These are phyloP conservation scores for Gnetum montanum DNA, from an alignment of 75 land plant genomes.

Conservation along the genomic window DNA sequence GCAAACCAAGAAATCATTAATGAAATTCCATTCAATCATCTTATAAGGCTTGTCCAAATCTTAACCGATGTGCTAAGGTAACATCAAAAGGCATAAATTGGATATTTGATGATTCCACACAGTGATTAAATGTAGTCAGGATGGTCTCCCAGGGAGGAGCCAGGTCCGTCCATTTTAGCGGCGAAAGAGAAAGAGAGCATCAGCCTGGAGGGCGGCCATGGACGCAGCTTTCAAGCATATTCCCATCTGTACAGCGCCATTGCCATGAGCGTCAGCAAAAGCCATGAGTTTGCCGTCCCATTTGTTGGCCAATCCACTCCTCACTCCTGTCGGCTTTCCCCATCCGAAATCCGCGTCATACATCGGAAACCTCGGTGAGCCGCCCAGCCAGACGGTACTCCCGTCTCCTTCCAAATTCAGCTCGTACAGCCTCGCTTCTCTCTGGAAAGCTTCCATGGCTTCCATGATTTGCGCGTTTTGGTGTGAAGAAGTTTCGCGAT, in stretches of 20 bases:
- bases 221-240: conserved; percentile 35
- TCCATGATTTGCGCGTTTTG: not conserved
- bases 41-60: too few species aligned
- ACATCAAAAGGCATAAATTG: too few species aligned
- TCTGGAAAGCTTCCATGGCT: not conserved
- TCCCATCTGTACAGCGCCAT: conserved; percentile 49
- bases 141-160: too few species aligned
- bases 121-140: too few species aligned
- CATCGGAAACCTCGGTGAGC: conserved; percentile 52
- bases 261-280: conserved; percentile 27
- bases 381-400: conserved; percentile 17
- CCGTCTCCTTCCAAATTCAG: not conserved
- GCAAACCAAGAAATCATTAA: too few species aligned
- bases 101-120: too few species aligned
- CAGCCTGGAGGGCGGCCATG: conserved; percentile 20
- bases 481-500: not conserved
- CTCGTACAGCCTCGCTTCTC: not conserved
- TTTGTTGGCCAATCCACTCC: conserved; percentile 26
- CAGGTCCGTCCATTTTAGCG: too few species aligned
- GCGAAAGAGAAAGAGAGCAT: conserved; percentile 25
- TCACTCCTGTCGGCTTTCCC: conserved; percentile 35
- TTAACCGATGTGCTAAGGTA: too few species aligned
- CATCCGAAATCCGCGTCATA: conserved; percentile 57
- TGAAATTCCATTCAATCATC: too few species aligned
- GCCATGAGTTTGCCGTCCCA: conserved; percentile 41